Evolutionary conservation across 2,329 filamentous ascomycete genomes (phyloP).

Genomic region (Nigrograna mackinnonii): DNA sequence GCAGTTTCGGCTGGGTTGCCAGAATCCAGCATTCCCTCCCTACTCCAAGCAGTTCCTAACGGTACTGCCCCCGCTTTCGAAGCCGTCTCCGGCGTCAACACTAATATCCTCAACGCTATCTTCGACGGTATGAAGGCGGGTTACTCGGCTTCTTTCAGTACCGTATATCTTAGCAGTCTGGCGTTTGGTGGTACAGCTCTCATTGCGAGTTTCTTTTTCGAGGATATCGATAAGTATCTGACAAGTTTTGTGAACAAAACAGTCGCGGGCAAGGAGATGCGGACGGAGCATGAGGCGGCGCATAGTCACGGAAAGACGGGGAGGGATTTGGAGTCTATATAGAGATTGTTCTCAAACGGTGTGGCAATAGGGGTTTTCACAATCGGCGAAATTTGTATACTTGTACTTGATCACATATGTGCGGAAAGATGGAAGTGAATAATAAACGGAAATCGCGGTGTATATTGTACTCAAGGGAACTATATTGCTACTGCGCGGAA

Average conservation of each 20-base stretch:
- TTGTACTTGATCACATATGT: too few relatives aligned
- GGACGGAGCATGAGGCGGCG: not conserved
- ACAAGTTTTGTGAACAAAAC: conserved; percentile 1
- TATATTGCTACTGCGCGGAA: too few relatives aligned
- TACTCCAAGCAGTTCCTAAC: not conserved
- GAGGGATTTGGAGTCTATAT: too few relatives aligned
- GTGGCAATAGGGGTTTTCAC: too few relatives aligned
- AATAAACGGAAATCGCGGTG: too few relatives aligned
- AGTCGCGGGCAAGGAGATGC: not conserved
- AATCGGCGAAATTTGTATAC: too few relatives aligned
- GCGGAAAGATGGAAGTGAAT: too few relatives aligned
- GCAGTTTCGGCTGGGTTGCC: not conserved
- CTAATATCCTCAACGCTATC: not conserved
- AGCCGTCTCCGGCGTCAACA: not conserved
- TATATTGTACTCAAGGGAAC: too few relatives aligned
- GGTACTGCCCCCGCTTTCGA: not conserved
- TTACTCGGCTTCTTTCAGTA: not conserved
- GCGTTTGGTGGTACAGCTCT: not conserved
- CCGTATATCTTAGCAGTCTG: not conserved
- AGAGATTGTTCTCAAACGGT: too few relatives aligned
- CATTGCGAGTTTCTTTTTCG: not conserved
- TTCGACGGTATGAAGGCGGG: not conserved
- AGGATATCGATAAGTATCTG: conserved; percentile 1
- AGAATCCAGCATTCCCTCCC: not conserved
- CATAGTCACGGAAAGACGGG: too few relatives aligned